phyloP scores from a whole-genome alignment of 345 rosid genomes.

The Eucalyptus sp. region DNA sequence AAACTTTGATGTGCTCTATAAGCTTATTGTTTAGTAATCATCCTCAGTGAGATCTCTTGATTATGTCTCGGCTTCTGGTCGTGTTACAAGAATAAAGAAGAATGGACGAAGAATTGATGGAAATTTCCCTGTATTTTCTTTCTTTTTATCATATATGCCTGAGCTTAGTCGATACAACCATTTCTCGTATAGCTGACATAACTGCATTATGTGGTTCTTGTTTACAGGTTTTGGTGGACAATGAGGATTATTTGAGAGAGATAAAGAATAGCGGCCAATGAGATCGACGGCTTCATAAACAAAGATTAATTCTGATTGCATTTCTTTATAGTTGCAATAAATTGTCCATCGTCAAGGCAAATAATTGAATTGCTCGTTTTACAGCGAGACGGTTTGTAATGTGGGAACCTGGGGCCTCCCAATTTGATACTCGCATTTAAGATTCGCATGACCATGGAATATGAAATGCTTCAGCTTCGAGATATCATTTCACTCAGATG shows the following conservation, averaged over 20 bases:
- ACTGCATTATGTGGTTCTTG: background rate
- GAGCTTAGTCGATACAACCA: background rate
- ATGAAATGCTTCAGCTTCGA: background rate
- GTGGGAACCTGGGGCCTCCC: background rate
- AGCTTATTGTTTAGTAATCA: background rate
- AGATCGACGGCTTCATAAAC: background rate
- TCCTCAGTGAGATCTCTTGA: background rate
- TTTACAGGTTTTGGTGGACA: slow-evolving; percentile 30
- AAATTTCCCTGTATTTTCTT: background rate
- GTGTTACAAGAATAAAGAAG: background rate
- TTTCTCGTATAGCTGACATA: background rate
- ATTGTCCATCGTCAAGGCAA: background rate
- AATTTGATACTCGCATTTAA: background rate
- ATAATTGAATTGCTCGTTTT: background rate
- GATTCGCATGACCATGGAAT: background rate
- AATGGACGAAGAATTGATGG: background rate
- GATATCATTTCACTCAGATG: background rate
- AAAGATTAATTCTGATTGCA: background rate
- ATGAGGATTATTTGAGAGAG: slow-evolving; percentile 24
- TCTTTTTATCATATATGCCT: background rate
- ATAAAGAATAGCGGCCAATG: background rate
- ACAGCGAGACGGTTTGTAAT: background rate
- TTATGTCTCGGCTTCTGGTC: background rate
- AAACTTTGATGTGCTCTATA: background rate
- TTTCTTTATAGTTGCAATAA: background rate